phyloP scores from a whole-genome alignment of 257 asterid species.

The Scutellaria galericulata region DNA sequence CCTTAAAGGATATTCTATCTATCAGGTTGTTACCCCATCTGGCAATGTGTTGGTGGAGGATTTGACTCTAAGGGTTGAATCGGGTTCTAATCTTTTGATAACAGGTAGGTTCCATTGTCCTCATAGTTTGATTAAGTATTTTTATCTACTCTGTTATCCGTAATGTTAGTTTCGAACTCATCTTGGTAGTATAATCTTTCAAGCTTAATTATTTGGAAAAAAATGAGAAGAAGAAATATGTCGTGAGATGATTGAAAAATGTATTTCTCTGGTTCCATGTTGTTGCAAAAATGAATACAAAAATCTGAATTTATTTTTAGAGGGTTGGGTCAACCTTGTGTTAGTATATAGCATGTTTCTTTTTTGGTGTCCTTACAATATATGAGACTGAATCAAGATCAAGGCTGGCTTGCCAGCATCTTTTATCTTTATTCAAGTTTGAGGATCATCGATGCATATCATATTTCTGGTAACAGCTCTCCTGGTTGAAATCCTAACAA shows the following conservation, averaged over 20 bases:
- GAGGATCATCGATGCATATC: conserved; percentile 20
- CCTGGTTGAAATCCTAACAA: conserved; percentile 22
- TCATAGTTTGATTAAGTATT: conserved; percentile 25
- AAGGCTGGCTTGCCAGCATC: conserved; percentile 2
- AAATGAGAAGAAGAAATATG: background rate
- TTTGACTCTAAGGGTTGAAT: conserved; percentile 81
- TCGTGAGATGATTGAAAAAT: conserved; percentile 18
- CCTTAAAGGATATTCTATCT: conserved; percentile 38
- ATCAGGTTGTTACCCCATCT: conserved; percentile 98
- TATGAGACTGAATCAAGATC: conserved; percentile 13
- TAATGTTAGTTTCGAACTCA: background rate
- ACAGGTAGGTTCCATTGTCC: conserved; percentile 62
- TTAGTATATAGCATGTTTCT: background rate
- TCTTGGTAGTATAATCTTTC: conserved; percentile 6
- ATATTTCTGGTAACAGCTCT: conserved; percentile 20
- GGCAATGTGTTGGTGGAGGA: conserved; percentile 93
- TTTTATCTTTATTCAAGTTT: background rate
- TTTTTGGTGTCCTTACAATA: conserved; percentile 6
- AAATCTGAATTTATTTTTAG: background rate
- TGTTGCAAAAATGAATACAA: conserved; percentile 9
- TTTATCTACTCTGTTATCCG: conserved; percentile 12
- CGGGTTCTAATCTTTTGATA: conserved; percentile 98
- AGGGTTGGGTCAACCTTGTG: background rate
- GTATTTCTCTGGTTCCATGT: conserved; percentile 18
- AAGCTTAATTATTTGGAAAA: background rate